Evolutionary conservation across 106 monocot genomes (phyloP), one percentile per base, ranked within the genome.

Genomic region (Cymbidium sinense): DNA sequence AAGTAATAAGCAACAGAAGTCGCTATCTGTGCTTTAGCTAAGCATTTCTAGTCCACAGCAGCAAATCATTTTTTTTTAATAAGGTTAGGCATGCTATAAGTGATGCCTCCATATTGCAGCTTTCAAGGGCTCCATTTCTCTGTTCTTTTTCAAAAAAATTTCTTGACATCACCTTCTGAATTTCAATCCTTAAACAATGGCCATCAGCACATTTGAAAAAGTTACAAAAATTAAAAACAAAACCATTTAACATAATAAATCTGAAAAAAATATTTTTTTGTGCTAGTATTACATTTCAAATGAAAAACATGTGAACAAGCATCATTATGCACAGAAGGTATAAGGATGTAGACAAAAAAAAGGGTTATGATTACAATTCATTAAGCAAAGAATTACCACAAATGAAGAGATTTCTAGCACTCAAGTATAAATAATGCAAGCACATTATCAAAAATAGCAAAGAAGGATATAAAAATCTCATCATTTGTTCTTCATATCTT

Each of bases 401-500:
- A 41, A 41, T 41, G 41, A 41, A 41, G 41, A 20, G 54, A n/a
- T 54, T 54, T 54, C 54, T 54, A 25, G 25, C 61, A 25, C 6
- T 67, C 15, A 2, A 31, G 33, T 64, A 67, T 11, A 67, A 67
- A 31, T 15, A 31, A 67, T 33, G 33, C 17, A 67, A 31, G 17
- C 8, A 33, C 65, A 67, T 67, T 15, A 67, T 10, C 10, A 67
- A 67, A 67, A 67, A 30, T 30, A 30, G 12, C 28, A 37, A 50
- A 51, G 19, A 17, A 51, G 11, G 19, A n/a, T 7, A 58, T 23
- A 58, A 58, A 4, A 58, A 71, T 71, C 37, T 35, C 36, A 35
- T n/a, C n/a, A n/a, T n/a, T n/a, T n/a, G 20, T 71, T 6, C 37
- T 71, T 36, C 20, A 39, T 2, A 71, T 39, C 88, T 78, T 73